Conservation (phyloP, 371 early-diverging fungal genomes). For the Choanephora cucurbitarum region DNA sequence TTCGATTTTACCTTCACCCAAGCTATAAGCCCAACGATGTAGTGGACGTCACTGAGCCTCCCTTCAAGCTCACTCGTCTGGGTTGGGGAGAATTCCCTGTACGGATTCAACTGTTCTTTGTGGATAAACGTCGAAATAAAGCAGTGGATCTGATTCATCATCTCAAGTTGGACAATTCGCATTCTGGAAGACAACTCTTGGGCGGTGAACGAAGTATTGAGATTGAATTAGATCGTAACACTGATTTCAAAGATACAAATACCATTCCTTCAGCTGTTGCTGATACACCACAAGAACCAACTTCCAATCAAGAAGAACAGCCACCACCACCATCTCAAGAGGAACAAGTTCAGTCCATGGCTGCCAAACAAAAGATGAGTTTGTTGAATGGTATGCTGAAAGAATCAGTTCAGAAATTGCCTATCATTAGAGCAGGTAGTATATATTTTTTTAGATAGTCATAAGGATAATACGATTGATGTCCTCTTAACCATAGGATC, state of each 20-base stretch:
- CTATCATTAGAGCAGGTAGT: conserved; percentile 40
- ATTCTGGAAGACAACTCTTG: conserved; percentile 69
- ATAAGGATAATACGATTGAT: too few species aligned
- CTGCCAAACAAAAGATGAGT: conserved; percentile 38
- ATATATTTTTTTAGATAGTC: too few species aligned
- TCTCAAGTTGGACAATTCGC: conserved; percentile 77
- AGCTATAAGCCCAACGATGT: conserved; percentile 88
- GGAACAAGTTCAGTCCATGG: conserved; percentile 9
- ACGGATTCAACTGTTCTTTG: conserved; percentile 79
- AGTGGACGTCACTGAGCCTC: conserved; percentile 78
- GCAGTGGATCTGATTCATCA: conserved; percentile 83
- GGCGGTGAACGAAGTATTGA: conserved; percentile 79
- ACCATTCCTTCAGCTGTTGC: conserved; percentile 2
- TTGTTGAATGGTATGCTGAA: conserved; percentile 36
- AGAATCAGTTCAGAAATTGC: conserved; percentile 31
- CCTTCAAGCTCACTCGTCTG: conserved; percentile 79
- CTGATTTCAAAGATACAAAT: conserved; percentile 58
- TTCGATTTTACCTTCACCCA: conserved; percentile 88
- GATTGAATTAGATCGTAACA: conserved; percentile 82
- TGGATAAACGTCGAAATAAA: conserved; percentile 76
- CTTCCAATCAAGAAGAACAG: background rate
- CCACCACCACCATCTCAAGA: conserved; percentile 1
- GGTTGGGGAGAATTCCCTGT: conserved; percentile 97
- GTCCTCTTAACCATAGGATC: too few species aligned
- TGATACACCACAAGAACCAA: too few species aligned